Evolutionary conservation across 2,329 filamentous ascomycete genomes (phyloP).

Genomic region (Botrytis deweyae): DNA sequence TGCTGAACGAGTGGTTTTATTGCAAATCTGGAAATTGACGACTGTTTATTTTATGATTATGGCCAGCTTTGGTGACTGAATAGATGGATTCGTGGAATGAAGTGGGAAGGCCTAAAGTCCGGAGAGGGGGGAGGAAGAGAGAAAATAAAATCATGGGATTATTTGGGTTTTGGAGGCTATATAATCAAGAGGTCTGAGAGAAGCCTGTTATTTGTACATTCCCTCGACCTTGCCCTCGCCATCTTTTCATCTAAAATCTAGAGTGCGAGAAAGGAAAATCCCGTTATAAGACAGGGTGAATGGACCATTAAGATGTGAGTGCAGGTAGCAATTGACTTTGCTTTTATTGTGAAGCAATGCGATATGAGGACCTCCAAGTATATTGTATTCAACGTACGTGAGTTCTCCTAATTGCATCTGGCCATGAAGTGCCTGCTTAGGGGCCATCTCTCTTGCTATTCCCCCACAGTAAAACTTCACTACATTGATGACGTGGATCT

Average conservation of each 20-base stretch:
- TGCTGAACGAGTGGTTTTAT: neutral
- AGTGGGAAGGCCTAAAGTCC: neutral
- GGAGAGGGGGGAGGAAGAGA: neutral
- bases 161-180: neutral
- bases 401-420: neutral
- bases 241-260: accelerated
- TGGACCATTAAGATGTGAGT: neutral
- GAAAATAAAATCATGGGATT: neutral
- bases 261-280: neutral
- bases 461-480: neutral
- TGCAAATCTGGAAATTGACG: neutral
- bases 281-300: neutral
- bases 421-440: neutral
- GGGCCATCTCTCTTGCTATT: neutral
- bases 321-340: neutral
- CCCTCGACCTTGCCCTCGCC: too few relatives aligned
- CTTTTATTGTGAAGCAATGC: neutral
- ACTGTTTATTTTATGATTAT: too few relatives aligned
- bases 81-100: neutral
- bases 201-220: neutral
- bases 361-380: neutral
- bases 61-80: too few relatives aligned
- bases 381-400: neutral
- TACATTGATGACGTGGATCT: neutral
- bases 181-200: neutral